A percentile compares a stretch with the other conserved stretches of the same genome.
These are phyloP conservation scores for Pseudogymnoascus sp. DNA, from an alignment of 2,329 filamentous ascomycete genomes.

Conservation along the genomic window DNA sequence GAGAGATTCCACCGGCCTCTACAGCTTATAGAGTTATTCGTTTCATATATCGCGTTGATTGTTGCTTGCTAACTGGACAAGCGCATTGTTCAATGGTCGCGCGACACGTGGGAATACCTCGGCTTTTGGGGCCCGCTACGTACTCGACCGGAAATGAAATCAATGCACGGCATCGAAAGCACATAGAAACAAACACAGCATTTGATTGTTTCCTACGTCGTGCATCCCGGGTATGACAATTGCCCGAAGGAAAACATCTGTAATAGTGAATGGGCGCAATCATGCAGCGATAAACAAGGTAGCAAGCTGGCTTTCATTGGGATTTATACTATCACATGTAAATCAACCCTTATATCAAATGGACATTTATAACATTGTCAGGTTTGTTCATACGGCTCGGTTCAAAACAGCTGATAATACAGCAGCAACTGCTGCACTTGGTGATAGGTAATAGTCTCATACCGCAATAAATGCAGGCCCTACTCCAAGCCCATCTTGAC, in stretches of 20 bases:
- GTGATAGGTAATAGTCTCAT: neutral
- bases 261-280: neutral
- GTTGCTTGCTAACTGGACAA: conserved; percentile 2
- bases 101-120: conserved; percentile 8
- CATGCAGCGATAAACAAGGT: neutral
- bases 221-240: neutral
- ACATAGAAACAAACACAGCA: neutral
- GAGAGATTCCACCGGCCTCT: neutral
- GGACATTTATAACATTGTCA: neutral
- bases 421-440: conserved; percentile 18
- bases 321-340: neutral
- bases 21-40: conserved; percentile 7
- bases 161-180: neutral
- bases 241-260: neutral
- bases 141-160: neutral
- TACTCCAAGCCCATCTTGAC: conserved; percentile 73
- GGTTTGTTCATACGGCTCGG: neutral
- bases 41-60: conserved; percentile 4
- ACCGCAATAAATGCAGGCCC: neutral
- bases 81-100: conserved; percentile 6
- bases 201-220: neutral
- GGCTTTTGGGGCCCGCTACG: conserved; percentile 5
- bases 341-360: neutral
- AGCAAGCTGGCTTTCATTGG: neutral
- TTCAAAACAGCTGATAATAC: conserved; percentile 6